A percentile compares a stretch with the other conserved stretches of the same genome.
phyloP scores from a whole-genome alignment of 768 basidiomycete genomes.

The Cantharellus cinnabarinus region DNA sequence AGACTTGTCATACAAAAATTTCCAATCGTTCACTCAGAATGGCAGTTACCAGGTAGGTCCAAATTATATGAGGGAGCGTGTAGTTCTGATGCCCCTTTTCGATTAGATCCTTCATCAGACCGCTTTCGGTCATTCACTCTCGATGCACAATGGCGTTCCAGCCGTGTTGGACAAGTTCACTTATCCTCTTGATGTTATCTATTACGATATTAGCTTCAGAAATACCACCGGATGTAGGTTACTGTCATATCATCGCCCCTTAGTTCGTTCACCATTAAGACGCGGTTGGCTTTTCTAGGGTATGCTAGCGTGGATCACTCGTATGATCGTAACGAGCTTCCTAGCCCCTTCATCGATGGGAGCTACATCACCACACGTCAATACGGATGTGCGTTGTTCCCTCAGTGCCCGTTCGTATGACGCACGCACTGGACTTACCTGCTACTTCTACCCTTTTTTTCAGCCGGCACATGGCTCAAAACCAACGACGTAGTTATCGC shows the following conservation, averaged over 20 bases:
- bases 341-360: constrained; percentile 35
- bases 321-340: constrained; percentile 36
- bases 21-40: constrained; percentile 37
- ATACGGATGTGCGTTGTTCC: constrained; percentile 23
- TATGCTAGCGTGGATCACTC: constrained; percentile 36
- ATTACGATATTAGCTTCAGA: constrained; percentile 15
- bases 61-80: not conserved
- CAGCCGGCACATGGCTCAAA: constrained; percentile 31
- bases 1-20: constrained; percentile 36
- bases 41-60: constrained; percentile 20
- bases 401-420: not conserved
- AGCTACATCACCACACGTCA: constrained; percentile 42
- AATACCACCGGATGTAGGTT: constrained; percentile 18
- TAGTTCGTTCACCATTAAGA: not conserved
- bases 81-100: not conserved
- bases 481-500: constrained; percentile 30
- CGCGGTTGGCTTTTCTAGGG: not conserved
- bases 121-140: constrained; percentile 26
- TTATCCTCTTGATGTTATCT: constrained; percentile 31
- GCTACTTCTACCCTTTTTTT: not conserved
- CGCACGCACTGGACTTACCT: not conserved
- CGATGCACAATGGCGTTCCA: constrained; percentile 28
- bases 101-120: constrained; percentile 27
- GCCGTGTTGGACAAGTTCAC: constrained; percentile 30
- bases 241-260: not conserved